phyloP scores from a whole-genome alignment of 169 alveolate genomes.

The Plasmodium gonderi region DNA sequence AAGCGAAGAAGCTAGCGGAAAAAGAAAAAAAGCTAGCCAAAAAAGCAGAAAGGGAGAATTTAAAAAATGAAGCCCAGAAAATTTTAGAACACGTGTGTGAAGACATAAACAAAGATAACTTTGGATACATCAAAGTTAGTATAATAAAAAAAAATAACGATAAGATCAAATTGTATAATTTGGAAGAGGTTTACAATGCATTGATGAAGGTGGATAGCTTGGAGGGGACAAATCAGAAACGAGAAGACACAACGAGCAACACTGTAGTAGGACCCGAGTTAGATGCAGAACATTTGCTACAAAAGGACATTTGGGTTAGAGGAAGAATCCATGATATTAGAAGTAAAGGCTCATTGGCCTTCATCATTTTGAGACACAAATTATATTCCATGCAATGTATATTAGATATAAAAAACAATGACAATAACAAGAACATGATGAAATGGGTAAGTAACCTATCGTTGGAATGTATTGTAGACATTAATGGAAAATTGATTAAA shows the following conservation, averaged over 20 bases:
- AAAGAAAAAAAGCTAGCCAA: conserved; percentile 70
- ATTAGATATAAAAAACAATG: conserved; percentile 81
- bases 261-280: conserved; percentile 19
- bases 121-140: conserved; percentile 38
- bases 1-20: conserved; percentile 46
- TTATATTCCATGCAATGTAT: conserved; percentile 85
- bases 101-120: conserved; percentile 62
- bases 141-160: background rate
- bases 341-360: conserved; percentile 87
- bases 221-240: no score
- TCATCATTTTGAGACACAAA: conserved; percentile 84
- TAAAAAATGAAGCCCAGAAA: conserved; percentile 68
- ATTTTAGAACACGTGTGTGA: conserved; percentile 68
- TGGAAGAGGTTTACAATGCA: conserved; percentile 48
- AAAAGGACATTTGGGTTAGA: conserved; percentile 84
- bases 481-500: conserved; percentile 91
- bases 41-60: conserved; percentile 72
- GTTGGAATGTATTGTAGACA: conserved; percentile 95
- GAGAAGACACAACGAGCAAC: conserved; percentile 17
- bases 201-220: conserved; percentile 8
- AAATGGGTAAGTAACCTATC: conserved; percentile 87
- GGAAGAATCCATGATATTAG: conserved; percentile 88
- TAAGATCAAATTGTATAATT: conserved; percentile 27
- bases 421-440: conserved; percentile 88
- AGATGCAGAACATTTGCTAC: conserved; percentile 20